Evolutionary conservation across 2,329 filamentous ascomycete genomes (phyloP).

Genomic region (Paraphoma sp.): DNA sequence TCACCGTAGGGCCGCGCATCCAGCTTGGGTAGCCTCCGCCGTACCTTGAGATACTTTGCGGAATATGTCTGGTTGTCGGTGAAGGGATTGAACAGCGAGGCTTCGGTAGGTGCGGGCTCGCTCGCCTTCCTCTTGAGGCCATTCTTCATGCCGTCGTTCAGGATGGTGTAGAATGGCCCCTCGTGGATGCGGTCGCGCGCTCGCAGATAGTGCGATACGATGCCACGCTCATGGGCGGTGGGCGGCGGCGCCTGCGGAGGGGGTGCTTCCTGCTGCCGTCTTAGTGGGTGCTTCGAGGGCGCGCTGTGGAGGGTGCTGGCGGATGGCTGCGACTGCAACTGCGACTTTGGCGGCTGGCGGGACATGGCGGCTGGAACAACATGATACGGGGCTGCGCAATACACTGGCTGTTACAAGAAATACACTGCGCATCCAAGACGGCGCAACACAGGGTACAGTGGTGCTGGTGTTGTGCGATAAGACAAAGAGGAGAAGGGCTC

Average conservation of each 20-base stretch:
- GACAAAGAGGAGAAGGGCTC: slow-evolving; percentile 16
- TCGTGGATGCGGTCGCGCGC: slow-evolving; percentile 64
- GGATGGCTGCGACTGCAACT: slow-evolving; percentile 1
- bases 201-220: slow-evolving; percentile 58
- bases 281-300: slow-evolving; percentile 24
- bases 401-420: neutral
- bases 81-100: slow-evolving; percentile 63
- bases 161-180: slow-evolving; percentile 65
- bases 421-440: neutral
- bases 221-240: slow-evolving; percentile 53
- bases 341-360: slow-evolving; percentile 3
- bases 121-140: slow-evolving; percentile 45
- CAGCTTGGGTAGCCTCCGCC: slow-evolving; percentile 61
- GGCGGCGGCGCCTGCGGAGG: slow-evolving; percentile 49
- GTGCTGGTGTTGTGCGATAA: slow-evolving; percentile 3
- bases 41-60: slow-evolving; percentile 64
- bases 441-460: neutral
- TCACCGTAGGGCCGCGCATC: slow-evolving; percentile 62
- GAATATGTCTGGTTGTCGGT: slow-evolving; percentile 67
- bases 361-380: slow-evolving; percentile 11
- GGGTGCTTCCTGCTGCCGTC: slow-evolving; percentile 34
- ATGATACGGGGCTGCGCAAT: slow-evolving; percentile 14
- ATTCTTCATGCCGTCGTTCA: slow-evolving; percentile 56
- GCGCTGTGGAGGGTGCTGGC: neutral
- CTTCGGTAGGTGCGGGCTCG: slow-evolving; percentile 48